These are phyloP conservation scores for Krasilnikovozyma curviuscula DNA, from an alignment of 768 basidiomycete genomes.

Conservation along the genomic window DNA sequence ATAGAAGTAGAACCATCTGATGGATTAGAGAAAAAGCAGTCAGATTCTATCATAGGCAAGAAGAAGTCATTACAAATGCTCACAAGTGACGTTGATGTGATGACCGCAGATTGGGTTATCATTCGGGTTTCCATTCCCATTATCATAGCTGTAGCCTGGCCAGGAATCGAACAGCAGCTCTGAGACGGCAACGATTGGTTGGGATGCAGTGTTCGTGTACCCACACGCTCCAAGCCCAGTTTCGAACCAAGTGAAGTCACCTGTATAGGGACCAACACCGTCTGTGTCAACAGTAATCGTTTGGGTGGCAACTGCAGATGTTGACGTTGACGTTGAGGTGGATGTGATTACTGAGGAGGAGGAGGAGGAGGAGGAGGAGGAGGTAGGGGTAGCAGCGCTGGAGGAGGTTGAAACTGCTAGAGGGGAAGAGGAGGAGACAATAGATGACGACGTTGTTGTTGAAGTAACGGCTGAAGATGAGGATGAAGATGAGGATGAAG, in stretches of 20 bases:
- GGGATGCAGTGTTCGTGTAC: constrained; percentile 34
- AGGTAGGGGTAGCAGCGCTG: neutral
- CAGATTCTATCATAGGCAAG: neutral
- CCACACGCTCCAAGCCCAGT: constrained; percentile 46
- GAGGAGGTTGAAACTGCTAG: neutral
- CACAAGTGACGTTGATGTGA: constrained; percentile 27
- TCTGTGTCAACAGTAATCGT: constrained; percentile 17
- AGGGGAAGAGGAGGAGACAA: neutral
- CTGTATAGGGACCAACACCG: constrained; percentile 33
- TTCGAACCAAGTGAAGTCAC: constrained; percentile 29
- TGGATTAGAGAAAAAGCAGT: constrained; percentile 5
- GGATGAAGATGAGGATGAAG: neutral
- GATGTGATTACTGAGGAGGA: constrained; percentile 1
- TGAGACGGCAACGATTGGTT: constrained; percentile 44
- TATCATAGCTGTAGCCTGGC: constrained; percentile 36
- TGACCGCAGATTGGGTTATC: constrained; percentile 50
- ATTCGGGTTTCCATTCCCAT: constrained; percentile 44
- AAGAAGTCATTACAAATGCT: constrained; percentile 21
- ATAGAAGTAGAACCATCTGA: constrained; percentile 38
- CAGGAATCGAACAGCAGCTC: constrained; percentile 37
- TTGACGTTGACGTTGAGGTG: neutral
- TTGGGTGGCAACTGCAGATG: constrained; percentile 2
- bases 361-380: neutral
- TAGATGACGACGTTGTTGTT: neutral
- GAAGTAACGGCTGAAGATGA: neutral